Conservation (phyloP, 768 basidiomycete species). For the Xanthoconium stramineum region DNA sequence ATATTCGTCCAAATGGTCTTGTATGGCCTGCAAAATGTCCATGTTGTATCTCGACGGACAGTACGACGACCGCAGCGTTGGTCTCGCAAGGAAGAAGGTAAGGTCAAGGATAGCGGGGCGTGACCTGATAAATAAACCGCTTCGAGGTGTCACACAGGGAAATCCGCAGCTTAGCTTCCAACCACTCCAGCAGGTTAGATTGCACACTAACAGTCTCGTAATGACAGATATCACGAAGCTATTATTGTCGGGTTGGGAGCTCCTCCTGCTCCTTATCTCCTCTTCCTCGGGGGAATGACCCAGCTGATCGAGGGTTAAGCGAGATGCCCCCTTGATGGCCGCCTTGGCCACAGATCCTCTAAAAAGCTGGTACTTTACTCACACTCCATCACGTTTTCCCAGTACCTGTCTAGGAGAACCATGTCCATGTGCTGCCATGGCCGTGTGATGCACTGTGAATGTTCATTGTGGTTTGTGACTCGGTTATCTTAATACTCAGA, state of each 20-base stretch:
- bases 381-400: no score
- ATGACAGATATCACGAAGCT: not conserved
- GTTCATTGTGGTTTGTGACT: no score
- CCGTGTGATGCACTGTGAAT: no score
- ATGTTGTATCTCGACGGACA: slow-evolving; percentile 6
- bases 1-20: slow-evolving; percentile 19
- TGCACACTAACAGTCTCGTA: slow-evolving; percentile 1
- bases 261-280: not conserved
- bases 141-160: slow-evolving; percentile 9
- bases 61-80: slow-evolving; percentile 1
- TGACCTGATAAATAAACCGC: not conserved
- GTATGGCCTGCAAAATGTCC: slow-evolving; percentile 15
- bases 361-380: no score
- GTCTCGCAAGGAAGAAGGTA: not conserved
- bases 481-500: no score
- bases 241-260: not conserved
- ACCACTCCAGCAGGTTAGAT: not conserved
- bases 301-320: not conserved
- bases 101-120: not conserved
- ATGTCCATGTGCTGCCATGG: no score
- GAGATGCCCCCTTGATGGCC: no score
- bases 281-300: not conserved
- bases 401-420: no score
- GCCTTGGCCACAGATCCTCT: no score
- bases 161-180: not conserved